Evolutionary conservation across 495 filamentous ascomycete genomes (phyloP).

Genomic region (Neurospora sp.): DNA sequence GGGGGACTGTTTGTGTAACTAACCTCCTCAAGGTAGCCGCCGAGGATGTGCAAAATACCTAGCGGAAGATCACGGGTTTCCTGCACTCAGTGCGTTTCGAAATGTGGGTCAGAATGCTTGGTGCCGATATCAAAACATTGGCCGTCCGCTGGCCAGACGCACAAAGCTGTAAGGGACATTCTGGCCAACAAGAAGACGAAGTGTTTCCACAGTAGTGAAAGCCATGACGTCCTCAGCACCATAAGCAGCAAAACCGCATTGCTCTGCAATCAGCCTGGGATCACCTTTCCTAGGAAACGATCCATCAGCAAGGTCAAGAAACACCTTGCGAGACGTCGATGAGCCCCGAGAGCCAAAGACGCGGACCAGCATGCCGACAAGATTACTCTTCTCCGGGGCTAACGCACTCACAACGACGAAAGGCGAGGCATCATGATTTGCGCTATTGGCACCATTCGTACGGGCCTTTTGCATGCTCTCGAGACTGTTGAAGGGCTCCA

Average conservation of each 20-base stretch:
- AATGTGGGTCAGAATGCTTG: neutral
- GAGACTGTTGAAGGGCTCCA: conserved; percentile 69
- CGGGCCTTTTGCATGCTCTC: conserved; percentile 63
- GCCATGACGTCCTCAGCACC: conserved; percentile 68
- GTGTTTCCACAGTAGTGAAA: conserved; percentile 72
- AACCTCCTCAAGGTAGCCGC: neutral
- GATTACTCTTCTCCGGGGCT: conserved; percentile 63
- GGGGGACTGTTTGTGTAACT: neutral
- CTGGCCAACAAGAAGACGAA: conserved; percentile 68
- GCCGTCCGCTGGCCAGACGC: conserved; percentile 60
- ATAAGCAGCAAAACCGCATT: conserved; percentile 68
- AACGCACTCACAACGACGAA: conserved; percentile 74
- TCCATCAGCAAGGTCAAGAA: conserved; percentile 67
- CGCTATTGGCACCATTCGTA: conserved; percentile 22
- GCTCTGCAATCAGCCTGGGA: conserved; percentile 55
- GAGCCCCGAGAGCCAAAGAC: conserved; percentile 47
- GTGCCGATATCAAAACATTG: conserved; percentile 44
- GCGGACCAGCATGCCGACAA: conserved; percentile 69
- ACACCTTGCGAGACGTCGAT: conserved; percentile 58
- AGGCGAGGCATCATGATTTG: conserved; percentile 39
- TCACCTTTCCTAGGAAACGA: conserved; percentile 49
- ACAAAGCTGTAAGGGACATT: conserved; percentile 86
- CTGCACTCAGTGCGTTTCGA: neutral
- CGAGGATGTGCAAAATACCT: neutral
- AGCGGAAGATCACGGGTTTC: neutral